These are phyloP conservation scores for Plasmodium billcollinsi DNA, from an alignment of 169 alveolate species.

Conservation along the genomic window DNA sequence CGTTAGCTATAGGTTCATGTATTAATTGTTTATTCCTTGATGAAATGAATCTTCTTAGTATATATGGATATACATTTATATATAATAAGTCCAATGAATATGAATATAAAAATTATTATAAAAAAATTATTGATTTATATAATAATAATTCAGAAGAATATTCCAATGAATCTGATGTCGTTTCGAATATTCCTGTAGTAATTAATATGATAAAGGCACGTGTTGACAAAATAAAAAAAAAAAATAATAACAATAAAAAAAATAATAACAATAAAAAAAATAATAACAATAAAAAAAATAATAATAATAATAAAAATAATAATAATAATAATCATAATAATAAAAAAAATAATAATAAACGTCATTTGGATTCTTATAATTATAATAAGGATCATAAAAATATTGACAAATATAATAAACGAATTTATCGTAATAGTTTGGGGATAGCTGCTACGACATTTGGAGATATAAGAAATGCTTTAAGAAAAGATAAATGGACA, in stretches of 20 bases:
- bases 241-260: not conserved
- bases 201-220: not conserved
- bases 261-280: too few relatives aligned
- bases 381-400: not conserved
- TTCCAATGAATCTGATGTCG: not conserved
- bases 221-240: not conserved
- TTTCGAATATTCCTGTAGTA: too few relatives aligned
- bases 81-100: constrained; percentile 53
- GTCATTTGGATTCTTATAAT: too few relatives aligned
- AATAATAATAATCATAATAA: not conserved
- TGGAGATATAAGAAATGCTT: too few relatives aligned
- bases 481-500: not conserved
- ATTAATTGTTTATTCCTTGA: constrained; percentile 67
- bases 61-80: constrained; percentile 74
- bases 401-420: too few relatives aligned
- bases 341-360: not conserved
- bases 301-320: too few relatives aligned
- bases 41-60: constrained; percentile 69
- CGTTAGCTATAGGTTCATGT: constrained; percentile 67
- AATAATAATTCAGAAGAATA: not conserved
- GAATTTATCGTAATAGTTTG: too few relatives aligned
- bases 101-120: constrained; percentile 21
- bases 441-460: too few relatives aligned
- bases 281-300: too few relatives aligned
- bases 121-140: constrained; percentile 38